A percentile compares a stretch with the other conserved stretches of the same genome.
These are phyloP conservation scores for Torulaspora microellipsoides DNA, from an alignment of 805 yeast species.

Conservation along the genomic window DNA sequence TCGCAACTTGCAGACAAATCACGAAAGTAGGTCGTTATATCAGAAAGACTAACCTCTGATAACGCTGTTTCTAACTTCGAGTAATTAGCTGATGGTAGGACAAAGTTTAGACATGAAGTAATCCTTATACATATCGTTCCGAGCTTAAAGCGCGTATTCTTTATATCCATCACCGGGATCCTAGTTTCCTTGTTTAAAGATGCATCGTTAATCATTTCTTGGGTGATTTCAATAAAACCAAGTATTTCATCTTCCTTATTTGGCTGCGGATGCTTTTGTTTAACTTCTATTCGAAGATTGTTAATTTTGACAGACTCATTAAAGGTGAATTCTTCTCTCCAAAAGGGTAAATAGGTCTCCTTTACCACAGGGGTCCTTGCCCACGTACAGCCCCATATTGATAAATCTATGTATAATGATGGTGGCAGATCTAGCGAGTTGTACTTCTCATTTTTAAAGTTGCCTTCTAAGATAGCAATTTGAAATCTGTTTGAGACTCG, in stretches of 20 bases:
- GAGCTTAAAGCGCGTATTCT: conserved; percentile 39
- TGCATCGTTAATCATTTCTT: conserved; percentile 24
- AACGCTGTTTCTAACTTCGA: conserved; percentile 60
- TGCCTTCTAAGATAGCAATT: conserved; percentile 63
- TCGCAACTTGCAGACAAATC: conserved; percentile 26
- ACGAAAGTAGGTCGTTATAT: conserved; percentile 43
- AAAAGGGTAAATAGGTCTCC: conserved; percentile 55
- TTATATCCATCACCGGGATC: conserved; percentile 41
- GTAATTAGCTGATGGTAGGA: conserved; percentile 58
- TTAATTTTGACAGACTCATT: conserved; percentile 52
- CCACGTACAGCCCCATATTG: conserved; percentile 71
- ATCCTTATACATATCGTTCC: conserved; percentile 57
- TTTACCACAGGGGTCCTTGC: conserved; percentile 67
- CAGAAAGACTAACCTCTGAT: conserved; percentile 46
- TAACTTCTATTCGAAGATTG: conserved; percentile 47
- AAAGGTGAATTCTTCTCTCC: conserved; percentile 75
- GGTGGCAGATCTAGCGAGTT: conserved; percentile 9
- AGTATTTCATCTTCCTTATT: conserved; percentile 34
- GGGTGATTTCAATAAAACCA: conserved; percentile 46
- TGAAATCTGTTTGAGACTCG: conserved; percentile 51
- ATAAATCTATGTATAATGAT: conserved; percentile 60
- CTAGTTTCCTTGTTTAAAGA: conserved; percentile 32
- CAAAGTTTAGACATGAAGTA: conserved; percentile 47
- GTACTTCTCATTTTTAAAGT: conserved; percentile 30
- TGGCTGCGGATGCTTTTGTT: conserved; percentile 27